Evolutionary conservation across 768 basidiomycete genomes (phyloP).

Genomic region (Rhizopogon roseolus): DNA sequence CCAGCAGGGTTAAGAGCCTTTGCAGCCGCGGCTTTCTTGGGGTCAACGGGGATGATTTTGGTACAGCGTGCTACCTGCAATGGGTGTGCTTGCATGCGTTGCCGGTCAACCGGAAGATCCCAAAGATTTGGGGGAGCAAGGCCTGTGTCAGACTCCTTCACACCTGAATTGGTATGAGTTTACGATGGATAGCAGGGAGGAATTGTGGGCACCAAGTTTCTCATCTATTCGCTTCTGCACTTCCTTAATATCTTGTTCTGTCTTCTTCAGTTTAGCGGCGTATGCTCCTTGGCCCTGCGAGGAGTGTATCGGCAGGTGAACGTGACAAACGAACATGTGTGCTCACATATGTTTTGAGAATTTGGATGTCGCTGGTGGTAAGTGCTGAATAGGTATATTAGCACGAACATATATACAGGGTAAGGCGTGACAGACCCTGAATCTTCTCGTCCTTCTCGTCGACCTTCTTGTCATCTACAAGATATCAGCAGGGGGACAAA

Average conservation of each 20-base stretch:
- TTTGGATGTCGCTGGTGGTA: slow-evolving; percentile 98
- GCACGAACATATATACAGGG: not conserved
- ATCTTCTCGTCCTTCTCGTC: slow-evolving; percentile 95
- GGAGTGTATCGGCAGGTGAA: not conserved
- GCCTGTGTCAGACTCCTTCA: slow-evolving; percentile 98
- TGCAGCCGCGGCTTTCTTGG: slow-evolving; percentile 71
- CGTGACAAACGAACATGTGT: not conserved
- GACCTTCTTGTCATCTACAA: slow-evolving; percentile 73
- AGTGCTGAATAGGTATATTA: slow-evolving; percentile 52
- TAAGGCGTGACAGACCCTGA: slow-evolving; percentile 49
- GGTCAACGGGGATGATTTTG: slow-evolving; percentile 89
- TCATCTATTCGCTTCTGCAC: slow-evolving; percentile 97
- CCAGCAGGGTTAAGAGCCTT: slow-evolving; percentile 74
- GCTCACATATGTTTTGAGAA: slow-evolving; percentile 94
- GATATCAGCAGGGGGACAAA: slow-evolving; percentile 2
- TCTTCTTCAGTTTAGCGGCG: slow-evolving; percentile 80
- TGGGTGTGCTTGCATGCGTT: slow-evolving; percentile 89
- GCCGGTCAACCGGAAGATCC: slow-evolving; percentile 92
- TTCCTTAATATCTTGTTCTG: slow-evolving; percentile 89
- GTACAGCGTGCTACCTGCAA: slow-evolving; percentile 97
- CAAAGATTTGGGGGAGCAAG: slow-evolving; percentile 95
- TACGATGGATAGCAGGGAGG: not conserved
- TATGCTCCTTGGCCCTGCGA: slow-evolving; percentile 96
- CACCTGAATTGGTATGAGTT: slow-evolving; percentile 41
- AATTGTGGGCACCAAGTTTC: slow-evolving; percentile 68